Percentiles rank a stretch among this genome's conserved stretches.
Evolutionary conservation across 169 alveolate species (phyloP).

Genomic region (Plasmodium coatneyi): DNA sequence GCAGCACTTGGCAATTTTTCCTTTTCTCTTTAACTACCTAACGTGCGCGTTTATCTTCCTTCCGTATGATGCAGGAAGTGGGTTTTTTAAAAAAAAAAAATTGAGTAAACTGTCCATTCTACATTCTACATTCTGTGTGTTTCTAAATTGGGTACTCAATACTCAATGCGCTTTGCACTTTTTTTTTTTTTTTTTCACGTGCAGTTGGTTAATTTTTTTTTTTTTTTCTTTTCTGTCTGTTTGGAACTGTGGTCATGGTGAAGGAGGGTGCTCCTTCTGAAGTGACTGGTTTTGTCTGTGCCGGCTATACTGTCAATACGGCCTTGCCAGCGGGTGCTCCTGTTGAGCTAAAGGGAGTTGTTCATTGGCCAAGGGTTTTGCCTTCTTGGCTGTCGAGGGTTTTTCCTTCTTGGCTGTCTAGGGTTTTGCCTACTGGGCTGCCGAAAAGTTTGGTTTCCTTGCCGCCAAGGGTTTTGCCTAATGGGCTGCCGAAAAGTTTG

Average conservation of each 20-base stretch:
- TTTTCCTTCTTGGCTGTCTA: background rate
- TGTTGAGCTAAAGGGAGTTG: background rate
- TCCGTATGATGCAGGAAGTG: background rate
- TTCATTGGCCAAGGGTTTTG: background rate
- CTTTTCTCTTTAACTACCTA: background rate
- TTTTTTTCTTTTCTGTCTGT: background rate
- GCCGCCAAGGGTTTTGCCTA: too few relatives aligned
- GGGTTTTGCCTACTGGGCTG: too few relatives aligned
- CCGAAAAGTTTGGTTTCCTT: too few relatives aligned
- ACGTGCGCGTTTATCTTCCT: background rate
- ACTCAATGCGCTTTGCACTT: background rate
- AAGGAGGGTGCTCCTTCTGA: background rate
- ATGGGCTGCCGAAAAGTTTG: too few relatives aligned
- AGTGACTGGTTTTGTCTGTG: background rate
- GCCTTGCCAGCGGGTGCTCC: background rate
- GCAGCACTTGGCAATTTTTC: background rate
- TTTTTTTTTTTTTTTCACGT: too few relatives aligned
- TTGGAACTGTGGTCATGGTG: background rate
- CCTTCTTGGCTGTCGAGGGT: background rate
- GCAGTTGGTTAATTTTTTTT: background rate
- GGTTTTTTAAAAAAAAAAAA: background rate
- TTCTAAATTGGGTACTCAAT: background rate
- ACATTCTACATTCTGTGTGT: too few relatives aligned
- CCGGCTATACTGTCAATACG: background rate
- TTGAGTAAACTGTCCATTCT: background rate